Conservation (phyloP, 805 yeast species). For the Candida hispaniensis region DNA sequence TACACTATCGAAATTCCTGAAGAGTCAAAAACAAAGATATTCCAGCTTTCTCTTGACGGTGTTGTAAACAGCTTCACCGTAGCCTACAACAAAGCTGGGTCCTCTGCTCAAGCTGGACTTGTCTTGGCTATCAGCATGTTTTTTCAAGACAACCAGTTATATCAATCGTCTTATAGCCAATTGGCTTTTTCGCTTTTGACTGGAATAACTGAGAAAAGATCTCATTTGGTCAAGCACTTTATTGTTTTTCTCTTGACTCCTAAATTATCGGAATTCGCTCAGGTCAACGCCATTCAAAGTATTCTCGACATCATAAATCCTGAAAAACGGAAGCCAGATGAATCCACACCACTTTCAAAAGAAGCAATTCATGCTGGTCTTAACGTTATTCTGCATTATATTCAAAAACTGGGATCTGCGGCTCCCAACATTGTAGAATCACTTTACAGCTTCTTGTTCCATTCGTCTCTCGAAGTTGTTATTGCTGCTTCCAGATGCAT, state of each 20-base stretch:
- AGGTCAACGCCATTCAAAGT: constrained; percentile 21
- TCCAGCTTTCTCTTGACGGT: constrained; percentile 1
- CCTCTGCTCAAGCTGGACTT: constrained; percentile 8
- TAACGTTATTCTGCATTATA: constrained; percentile 20
- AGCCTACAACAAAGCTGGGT: constrained; percentile 8
- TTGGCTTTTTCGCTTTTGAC: too few relatives aligned
- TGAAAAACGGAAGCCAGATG: constrained; percentile 5
- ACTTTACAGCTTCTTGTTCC: constrained; percentile 13
- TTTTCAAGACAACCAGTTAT: constrained; percentile 5
- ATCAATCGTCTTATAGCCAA: background rate
- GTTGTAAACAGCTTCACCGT: constrained; percentile 3
- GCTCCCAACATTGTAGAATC: constrained; percentile 16
- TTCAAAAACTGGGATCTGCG: constrained; percentile 26
- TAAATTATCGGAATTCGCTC: constrained; percentile 16
- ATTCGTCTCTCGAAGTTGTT: constrained; percentile 18
- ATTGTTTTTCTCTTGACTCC: constrained; percentile 3
- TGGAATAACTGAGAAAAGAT: too few relatives aligned
- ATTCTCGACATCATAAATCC: constrained; percentile 20
- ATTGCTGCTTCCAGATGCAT: constrained; percentile 17
- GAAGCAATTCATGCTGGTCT: constrained; percentile 14
- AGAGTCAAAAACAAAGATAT: constrained; percentile 4
- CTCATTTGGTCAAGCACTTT: constrained; percentile 3
- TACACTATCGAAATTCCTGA: constrained; percentile 1
- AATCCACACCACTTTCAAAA: constrained; percentile 1
- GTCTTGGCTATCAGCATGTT: constrained; percentile 7